A percentile compares a stretch with the other conserved stretches of the same genome.
Evolutionary conservation across 805 yeast genomes (phyloP).

Genomic region (Saccharomycopsis olivae): DNA sequence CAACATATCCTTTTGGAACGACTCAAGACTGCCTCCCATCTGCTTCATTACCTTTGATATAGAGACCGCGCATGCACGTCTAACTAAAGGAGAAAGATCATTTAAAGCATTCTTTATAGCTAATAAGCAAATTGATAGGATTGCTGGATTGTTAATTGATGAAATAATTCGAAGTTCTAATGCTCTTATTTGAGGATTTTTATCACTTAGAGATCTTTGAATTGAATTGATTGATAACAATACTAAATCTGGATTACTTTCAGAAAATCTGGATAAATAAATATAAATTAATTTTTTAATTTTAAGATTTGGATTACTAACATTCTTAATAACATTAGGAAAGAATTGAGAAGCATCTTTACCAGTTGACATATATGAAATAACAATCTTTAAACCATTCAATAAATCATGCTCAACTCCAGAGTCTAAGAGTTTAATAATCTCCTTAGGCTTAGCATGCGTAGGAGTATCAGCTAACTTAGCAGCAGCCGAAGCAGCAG

Average conservation of each 20-base stretch:
- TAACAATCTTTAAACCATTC: conserved; percentile 48
- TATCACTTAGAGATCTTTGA: conserved; percentile 70
- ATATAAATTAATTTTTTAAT: conserved; percentile 63
- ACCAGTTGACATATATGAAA: conserved; percentile 33
- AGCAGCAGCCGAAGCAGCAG: conserved; percentile 70
- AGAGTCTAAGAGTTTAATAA: conserved; percentile 56
- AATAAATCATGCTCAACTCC: conserved; percentile 54
- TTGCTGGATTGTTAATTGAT: conserved; percentile 73
- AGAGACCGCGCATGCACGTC: conserved; percentile 72
- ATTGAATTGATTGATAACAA: conserved; percentile 83
- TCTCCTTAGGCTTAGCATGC: conserved; percentile 49
- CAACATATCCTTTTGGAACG: conserved; percentile 2
- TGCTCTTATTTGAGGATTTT: conserved; percentile 55
- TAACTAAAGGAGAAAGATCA: conserved; percentile 70
- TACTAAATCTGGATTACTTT: conserved; percentile 88
- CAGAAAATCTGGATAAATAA: conserved; percentile 33
- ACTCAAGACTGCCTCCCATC: conserved; percentile 8
- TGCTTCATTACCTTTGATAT: conserved; percentile 40
- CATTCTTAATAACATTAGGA: conserved; percentile 84
- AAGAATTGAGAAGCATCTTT: conserved; percentile 41
- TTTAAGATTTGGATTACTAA: conserved; percentile 54
- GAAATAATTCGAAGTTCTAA: conserved; percentile 70
- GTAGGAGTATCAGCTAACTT: conserved; percentile 53
- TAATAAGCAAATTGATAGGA: conserved; percentile 66
- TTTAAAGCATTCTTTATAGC: conserved; percentile 57